Conservation (phyloP, 163 green algal genomes). For the Smithsoniella earleae region DNA sequence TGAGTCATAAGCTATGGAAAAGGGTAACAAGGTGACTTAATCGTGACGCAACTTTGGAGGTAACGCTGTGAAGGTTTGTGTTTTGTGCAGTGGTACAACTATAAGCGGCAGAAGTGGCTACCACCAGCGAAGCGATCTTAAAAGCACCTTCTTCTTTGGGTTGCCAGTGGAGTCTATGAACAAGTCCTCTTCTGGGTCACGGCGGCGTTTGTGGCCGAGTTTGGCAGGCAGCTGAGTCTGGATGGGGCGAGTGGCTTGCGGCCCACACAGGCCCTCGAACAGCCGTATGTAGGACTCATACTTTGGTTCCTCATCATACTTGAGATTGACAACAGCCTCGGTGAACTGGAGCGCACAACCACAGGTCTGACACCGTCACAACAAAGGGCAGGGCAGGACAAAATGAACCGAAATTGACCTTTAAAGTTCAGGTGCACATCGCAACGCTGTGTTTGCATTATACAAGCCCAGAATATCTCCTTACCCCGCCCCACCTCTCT, state of each 20-base stretch:
- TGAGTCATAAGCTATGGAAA: too few species aligned
- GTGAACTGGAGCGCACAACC: conserved; percentile 66
- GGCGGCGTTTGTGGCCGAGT: conserved; percentile 86
- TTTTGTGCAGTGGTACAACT: too few species aligned
- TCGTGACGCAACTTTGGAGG: too few species aligned
- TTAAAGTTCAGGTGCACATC: too few species aligned
- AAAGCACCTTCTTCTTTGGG: conserved; percentile 56
- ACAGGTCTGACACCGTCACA: conserved; percentile 1
- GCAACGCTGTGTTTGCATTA: not conserved
- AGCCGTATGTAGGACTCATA: conserved; percentile 78
- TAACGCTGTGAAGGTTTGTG: too few species aligned
- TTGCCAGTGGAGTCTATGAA: conserved; percentile 44
- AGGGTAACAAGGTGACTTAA: too few species aligned
- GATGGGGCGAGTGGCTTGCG: conserved; percentile 64
- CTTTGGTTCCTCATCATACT: conserved; percentile 97
- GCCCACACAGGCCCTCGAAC: conserved; percentile 79
- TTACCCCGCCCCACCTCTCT: too few species aligned
- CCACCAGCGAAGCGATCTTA: too few species aligned
- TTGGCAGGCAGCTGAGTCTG: conserved; percentile 59
- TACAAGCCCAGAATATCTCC: not conserved
- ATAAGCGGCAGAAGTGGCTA: too few species aligned
- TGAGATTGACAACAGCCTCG: conserved; percentile 94
- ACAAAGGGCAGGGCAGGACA: too few species aligned
- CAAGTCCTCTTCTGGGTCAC: conserved; percentile 59
- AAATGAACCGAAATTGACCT: too few species aligned